Evolutionary conservation across 768 basidiomycete species (phyloP).

Genomic region (Scleroderma citrinum): DNA sequence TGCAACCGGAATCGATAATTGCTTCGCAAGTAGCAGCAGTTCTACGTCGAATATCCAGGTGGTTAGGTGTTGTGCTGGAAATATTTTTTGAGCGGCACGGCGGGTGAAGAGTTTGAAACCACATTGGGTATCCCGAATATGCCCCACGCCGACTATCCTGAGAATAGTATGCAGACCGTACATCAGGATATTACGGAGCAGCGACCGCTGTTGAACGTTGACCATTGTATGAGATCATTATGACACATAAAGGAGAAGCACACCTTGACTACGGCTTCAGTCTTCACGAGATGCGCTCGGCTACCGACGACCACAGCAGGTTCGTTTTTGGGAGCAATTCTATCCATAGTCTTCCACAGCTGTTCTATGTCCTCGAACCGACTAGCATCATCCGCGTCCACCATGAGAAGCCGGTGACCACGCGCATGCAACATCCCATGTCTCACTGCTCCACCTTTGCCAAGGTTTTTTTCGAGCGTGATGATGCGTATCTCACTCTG

Average conservation of each 20-base stretch:
- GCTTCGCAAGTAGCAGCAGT: constrained; percentile 78
- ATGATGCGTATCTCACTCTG: constrained; percentile 70
- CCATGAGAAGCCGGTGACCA: constrained; percentile 79
- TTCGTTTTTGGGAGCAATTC: constrained; percentile 40
- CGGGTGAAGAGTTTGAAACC: constrained; percentile 96
- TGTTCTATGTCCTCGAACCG: constrained; percentile 76
- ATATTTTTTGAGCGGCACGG: constrained; percentile 71
- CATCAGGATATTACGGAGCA: constrained; percentile 90
- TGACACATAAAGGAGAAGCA: constrained; percentile 13
- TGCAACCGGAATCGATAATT: constrained; percentile 66
- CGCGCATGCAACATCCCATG: constrained; percentile 86
- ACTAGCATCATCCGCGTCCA: constrained; percentile 92
- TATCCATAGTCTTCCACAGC: constrained; percentile 75
- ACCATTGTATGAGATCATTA: not conserved
- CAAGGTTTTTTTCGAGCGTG: constrained; percentile 71
- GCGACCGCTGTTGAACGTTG: constrained; percentile 56
- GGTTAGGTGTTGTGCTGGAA: constrained; percentile 79
- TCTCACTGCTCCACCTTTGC: constrained; percentile 90
- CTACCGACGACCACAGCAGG: constrained; percentile 78
- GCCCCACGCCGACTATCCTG: constrained; percentile 81
- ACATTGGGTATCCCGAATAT: constrained; percentile 93
- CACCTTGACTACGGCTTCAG: constrained; percentile 92
- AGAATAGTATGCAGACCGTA: constrained; percentile 88
- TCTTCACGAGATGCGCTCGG: constrained; percentile 86
- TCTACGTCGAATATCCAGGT: constrained; percentile 99